Percentiles rank a stretch among this genome's conserved stretches.
phyloP scores from a whole-genome alignment of 352 stramenopile genomes.

The Phytophthora fragariae region DNA sequence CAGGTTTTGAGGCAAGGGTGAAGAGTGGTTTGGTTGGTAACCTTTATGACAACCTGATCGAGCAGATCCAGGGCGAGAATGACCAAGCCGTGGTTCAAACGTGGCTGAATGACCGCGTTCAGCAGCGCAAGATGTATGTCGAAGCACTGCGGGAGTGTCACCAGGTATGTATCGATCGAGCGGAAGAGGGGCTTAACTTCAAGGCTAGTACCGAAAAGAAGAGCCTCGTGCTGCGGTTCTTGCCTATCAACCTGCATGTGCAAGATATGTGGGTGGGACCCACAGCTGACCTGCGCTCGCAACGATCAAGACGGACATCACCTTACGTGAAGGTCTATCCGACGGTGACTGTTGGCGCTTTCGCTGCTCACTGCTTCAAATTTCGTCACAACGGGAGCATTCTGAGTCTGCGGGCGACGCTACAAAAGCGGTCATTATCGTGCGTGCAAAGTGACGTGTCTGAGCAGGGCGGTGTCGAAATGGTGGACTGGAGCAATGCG shows the following conservation, averaged over 20 bases:
- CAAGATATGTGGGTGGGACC: slow-evolving; percentile 89
- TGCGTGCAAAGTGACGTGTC: slow-evolving; percentile 56
- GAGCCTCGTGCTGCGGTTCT: slow-evolving; percentile 70
- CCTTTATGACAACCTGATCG: slow-evolving; percentile 86
- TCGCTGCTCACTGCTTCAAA: slow-evolving; percentile 84
- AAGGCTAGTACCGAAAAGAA: slow-evolving; percentile 90
- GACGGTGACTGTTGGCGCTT: slow-evolving; percentile 80
- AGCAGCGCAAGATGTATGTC: slow-evolving; percentile 74
- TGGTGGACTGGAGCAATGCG: slow-evolving; percentile 66
- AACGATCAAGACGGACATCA: slow-evolving; percentile 70
- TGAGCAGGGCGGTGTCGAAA: slow-evolving; percentile 36
- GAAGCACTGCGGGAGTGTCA: slow-evolving; percentile 75
- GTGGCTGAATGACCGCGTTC: slow-evolving; percentile 80
- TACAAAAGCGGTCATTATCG: slow-evolving; percentile 68
- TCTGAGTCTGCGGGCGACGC: slow-evolving; percentile 61
- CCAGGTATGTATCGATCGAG: slow-evolving; percentile 70
- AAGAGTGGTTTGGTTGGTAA: slow-evolving; percentile 67
- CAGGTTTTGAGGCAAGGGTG: slow-evolving; percentile 67
- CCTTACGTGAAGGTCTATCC: slow-evolving; percentile 68
- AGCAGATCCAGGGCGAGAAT: slow-evolving; percentile 87
- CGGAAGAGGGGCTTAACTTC: slow-evolving; percentile 78
- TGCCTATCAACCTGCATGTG: slow-evolving; percentile 86
- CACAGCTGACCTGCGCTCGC: slow-evolving; percentile 68
- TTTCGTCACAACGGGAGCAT: slow-evolving; percentile 83
- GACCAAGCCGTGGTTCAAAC: slow-evolving; percentile 71